Evolutionary conservation across 2,329 filamentous ascomycete species (phyloP), one percentile per base, ranked within the genome.

Genomic region (Ascochyta pisi): DNA sequence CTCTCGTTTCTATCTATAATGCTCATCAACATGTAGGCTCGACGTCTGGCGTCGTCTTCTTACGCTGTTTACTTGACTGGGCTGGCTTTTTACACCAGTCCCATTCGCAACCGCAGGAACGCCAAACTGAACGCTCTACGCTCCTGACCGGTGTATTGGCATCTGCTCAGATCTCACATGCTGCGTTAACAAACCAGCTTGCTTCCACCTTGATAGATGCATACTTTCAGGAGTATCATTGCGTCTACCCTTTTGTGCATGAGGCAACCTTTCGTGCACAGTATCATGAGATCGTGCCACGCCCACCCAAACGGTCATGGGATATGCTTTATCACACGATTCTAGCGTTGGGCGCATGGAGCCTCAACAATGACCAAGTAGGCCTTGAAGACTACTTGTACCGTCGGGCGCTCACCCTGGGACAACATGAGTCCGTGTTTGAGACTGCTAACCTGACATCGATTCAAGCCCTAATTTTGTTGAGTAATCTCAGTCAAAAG

Each of bases 181-280:
- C 60, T 34, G 64, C 64, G 7, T 56, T 68, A 16, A 57, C 59
- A 4, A 66, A 45, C 10, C 66, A 68, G 22, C 43, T 68, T 12
- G 60, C 66, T 16, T 54, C 63, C 3, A 66, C 58, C 9, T 45
- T 68, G 13, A 60, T 68, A 6, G 64, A 68, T 37, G 63, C 66
- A 4, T 68, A 66, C 26, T 68, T 68, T 23, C 54, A 63, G 34
- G 65, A 67, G 29, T 68, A 65, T 16, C 66, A 68, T 46, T 53
- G 65, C 3, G 60, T 61, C 34, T 68, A 67, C 15, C 66, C 66
- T 0, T 68, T 68, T n/a, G 61, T 68, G 2, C 66, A 68, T 24
- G 66, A 68, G 43, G 63, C 63, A 15, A 67, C 63, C 5, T 68
- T 68, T 29, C 66, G 66, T n/a, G 64, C 66, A 12, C 66, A 68